phyloP scores from a whole-genome alignment of 371 early-diverging fungal species.

The Paraphysoderma sedebokerense region DNA sequence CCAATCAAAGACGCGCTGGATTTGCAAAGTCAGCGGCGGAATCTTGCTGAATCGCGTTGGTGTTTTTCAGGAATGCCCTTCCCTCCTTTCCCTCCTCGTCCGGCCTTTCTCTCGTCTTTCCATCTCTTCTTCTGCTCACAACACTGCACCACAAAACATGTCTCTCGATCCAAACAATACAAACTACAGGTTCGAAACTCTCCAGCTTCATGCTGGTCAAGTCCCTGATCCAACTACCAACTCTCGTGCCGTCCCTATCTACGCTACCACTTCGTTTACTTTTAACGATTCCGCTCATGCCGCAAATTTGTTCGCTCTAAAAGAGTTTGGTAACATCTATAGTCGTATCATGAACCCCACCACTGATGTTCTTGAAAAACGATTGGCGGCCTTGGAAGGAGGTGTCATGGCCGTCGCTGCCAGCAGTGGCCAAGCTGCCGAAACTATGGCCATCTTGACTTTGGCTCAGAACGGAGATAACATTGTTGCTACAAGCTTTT shows the following conservation, averaged over 20 bases:
- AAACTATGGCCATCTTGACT: conserved; percentile 56
- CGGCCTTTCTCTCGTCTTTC: no score
- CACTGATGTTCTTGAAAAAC: conserved; percentile 67
- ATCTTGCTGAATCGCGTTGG: no score
- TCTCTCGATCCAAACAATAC: conserved; percentile 16
- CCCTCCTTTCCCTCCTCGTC: no score
- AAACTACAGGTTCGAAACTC: conserved; percentile 51
- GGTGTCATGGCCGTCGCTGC: conserved; percentile 49
- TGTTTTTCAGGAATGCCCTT: no score
- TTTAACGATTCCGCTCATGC: conserved; percentile 61
- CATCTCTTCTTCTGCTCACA: background rate
- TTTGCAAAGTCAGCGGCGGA: no score
- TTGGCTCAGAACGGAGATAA: conserved; percentile 63
- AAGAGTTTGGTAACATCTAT: conserved; percentile 56
- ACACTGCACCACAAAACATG: conserved; percentile 4
- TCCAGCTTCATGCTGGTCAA: conserved; percentile 84
- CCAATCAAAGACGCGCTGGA: no score
- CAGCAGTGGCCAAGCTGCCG: conserved; percentile 62
- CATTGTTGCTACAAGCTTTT: conserved; percentile 51
- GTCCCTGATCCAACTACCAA: conserved; percentile 39
- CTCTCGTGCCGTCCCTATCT: conserved; percentile 78
- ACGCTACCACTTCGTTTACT: conserved; percentile 59
- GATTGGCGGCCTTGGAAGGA: conserved; percentile 73
- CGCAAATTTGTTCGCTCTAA: conserved; percentile 53
- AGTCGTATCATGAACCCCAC: conserved; percentile 66